Evolutionary conservation across 768 basidiomycete genomes (phyloP).

Genomic region (Boletus tomentosulus): DNA sequence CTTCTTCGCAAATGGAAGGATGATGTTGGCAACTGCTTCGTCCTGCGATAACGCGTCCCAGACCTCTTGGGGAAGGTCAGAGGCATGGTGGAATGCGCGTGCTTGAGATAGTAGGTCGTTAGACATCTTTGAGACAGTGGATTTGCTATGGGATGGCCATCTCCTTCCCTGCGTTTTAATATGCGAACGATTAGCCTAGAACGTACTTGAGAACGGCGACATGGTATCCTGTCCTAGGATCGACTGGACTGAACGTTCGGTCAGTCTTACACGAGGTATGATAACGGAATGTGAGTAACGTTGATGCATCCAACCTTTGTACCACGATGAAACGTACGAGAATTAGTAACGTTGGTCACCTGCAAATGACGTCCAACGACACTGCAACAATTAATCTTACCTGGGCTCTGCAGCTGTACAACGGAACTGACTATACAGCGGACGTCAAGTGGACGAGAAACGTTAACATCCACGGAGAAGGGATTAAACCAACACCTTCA

Average conservation of each 20-base stretch:
- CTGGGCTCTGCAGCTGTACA: neutral
- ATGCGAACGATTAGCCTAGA: neutral
- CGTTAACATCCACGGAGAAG: neutral
- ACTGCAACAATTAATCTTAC: neutral
- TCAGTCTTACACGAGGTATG: neutral
- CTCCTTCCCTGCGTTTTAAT: neutral
- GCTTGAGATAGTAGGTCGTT: neutral
- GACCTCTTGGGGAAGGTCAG: slow-evolving; percentile 21
- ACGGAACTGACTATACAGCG: neutral
- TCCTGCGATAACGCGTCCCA: slow-evolving; percentile 28
- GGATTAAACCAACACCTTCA: neutral
- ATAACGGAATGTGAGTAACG: neutral
- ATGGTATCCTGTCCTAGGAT: neutral
- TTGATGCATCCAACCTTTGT: neutral
- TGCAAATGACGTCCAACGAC: neutral
- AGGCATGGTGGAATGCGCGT: neutral
- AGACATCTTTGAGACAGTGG: neutral
- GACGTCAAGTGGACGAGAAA: neutral
- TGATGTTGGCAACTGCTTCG: slow-evolving; percentile 36
- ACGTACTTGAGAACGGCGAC: neutral
- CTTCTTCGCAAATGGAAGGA: slow-evolving; percentile 38
- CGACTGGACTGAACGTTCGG: neutral
- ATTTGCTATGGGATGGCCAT: neutral
- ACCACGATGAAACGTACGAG: neutral
- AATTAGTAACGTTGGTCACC: neutral